Conservation (phyloP, 1,284 basidiomycete species). For the Cutaneotrichosporon curvatum region DNA sequence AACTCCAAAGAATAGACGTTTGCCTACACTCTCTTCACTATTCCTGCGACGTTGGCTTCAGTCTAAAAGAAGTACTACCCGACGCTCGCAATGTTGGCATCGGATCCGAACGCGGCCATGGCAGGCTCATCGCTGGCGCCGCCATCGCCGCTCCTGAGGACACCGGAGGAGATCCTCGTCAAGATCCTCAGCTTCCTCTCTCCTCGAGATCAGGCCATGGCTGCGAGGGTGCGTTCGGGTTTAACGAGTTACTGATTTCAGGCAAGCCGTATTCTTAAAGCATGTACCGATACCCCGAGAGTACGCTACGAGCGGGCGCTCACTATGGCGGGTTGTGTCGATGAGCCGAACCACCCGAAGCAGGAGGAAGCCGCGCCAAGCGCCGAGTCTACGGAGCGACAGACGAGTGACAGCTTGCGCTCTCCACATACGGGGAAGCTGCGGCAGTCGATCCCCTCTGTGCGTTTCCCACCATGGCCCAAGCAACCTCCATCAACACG, state of each 20-base stretch:
- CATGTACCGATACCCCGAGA: background rate
- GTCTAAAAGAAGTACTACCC: too few relatives aligned
- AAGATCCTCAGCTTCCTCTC: constrained; percentile 1
- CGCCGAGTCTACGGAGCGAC: too few relatives aligned
- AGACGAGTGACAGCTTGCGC: background rate
- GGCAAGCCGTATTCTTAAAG: constrained; percentile 4
- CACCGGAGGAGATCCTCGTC: constrained; percentile 6
- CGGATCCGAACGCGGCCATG: too few relatives aligned
- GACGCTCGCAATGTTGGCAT: too few relatives aligned
- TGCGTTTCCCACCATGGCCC: constrained; percentile 19
- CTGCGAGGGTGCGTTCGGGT: background rate
- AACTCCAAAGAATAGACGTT: too few relatives aligned
- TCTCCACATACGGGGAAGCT: constrained; percentile 20
- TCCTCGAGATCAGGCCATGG: background rate
- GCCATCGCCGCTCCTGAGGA: background rate
- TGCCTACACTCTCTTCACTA: too few relatives aligned
- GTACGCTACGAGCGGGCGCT: constrained; percentile 5
- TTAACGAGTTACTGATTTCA: background rate
- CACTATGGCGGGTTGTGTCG: constrained; percentile 3
- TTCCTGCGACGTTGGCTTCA: too few relatives aligned
- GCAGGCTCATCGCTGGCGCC: background rate
- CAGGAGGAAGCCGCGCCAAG: background rate
- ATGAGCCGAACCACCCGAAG: constrained; percentile 2
- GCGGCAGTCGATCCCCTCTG: constrained; percentile 14
- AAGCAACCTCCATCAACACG: constrained; percentile 8